Evolutionary conservation across 2,329 filamentous ascomycete species (phyloP).

Genomic region (Diaporthe sp.): DNA sequence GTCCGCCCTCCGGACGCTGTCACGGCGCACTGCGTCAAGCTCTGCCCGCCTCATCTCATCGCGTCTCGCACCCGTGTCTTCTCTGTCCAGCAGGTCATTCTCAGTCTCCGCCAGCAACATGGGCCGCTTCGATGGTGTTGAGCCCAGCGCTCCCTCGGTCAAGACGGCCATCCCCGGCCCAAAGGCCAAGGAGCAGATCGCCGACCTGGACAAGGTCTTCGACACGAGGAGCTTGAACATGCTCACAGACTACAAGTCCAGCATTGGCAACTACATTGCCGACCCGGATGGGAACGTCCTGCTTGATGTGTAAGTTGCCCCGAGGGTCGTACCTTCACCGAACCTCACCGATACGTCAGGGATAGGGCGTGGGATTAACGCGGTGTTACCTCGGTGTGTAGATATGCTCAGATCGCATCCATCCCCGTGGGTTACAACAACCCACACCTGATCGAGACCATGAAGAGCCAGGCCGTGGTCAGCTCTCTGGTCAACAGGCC

Average conservation of each 20-base stretch:
- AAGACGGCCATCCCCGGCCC: slow-evolving; percentile 80
- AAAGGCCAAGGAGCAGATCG: slow-evolving; percentile 74
- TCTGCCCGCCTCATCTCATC: slow-evolving; percentile 32
- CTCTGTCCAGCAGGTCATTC: slow-evolving; percentile 39
- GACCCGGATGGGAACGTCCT: slow-evolving; percentile 78
- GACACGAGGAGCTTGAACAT: slow-evolving; percentile 89
- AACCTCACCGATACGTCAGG: neutral
- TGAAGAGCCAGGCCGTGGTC: slow-evolving; percentile 81
- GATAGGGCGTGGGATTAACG: slow-evolving; percentile 13
- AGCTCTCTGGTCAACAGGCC: slow-evolving; percentile 87
- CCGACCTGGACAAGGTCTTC: slow-evolving; percentile 81
- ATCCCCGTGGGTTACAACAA: slow-evolving; percentile 96
- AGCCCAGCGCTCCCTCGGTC: slow-evolving; percentile 63
- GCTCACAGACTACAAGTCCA: slow-evolving; percentile 80
- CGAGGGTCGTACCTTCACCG: neutral
- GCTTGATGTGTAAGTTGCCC: slow-evolving; percentile 74
- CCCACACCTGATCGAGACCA: slow-evolving; percentile 75
- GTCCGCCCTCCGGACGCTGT: slow-evolving; percentile 35
- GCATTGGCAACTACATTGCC: slow-evolving; percentile 82
- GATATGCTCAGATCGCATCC: slow-evolving; percentile 91
- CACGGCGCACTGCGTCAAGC: slow-evolving; percentile 30
- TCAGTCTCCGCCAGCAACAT: slow-evolving; percentile 38
- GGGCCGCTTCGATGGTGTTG: slow-evolving; percentile 42
- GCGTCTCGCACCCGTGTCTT: slow-evolving; percentile 27
- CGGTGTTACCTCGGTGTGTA: slow-evolving; percentile 43